These are phyloP conservation scores for Mortierella sp. DNA, from an alignment of 371 early-diverging fungal species.

Conservation along the genomic window DNA sequence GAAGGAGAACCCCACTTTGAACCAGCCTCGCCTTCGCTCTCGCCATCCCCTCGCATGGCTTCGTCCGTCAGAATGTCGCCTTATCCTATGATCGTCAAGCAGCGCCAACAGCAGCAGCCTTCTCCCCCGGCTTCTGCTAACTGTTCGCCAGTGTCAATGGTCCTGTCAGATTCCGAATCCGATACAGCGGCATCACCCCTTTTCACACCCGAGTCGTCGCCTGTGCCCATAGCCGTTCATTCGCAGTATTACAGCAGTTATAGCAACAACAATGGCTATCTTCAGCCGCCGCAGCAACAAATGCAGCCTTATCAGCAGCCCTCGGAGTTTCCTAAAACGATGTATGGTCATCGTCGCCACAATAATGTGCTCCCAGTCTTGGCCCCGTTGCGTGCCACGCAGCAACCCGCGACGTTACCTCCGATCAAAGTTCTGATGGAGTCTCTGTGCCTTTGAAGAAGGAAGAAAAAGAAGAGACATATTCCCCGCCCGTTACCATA, in stretches of 20 bases:
- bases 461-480: no score
- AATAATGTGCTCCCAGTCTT: constrained; percentile 9
- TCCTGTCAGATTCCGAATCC: constrained; percentile 43
- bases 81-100: constrained; percentile 14
- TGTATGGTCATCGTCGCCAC: neutral
- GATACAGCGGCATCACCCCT: constrained; percentile 37
- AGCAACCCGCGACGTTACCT: constrained; percentile 28
- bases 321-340: neutral
- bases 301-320: neutral
- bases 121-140: constrained; percentile 32
- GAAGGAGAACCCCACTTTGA: constrained; percentile 12
- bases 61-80: constrained; percentile 16
- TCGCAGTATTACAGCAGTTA: constrained; percentile 1
- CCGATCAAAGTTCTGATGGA: constrained; percentile 39
- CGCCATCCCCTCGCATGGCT: constrained; percentile 21
- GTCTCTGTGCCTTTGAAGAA: constrained; percentile 17
- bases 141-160: constrained; percentile 42
- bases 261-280: neutral
- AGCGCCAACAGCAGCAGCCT: constrained; percentile 6
- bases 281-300: no score
- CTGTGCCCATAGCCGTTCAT: constrained; percentile 19
- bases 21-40: constrained; percentile 18
- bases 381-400: constrained; percentile 13
- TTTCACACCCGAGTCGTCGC: constrained; percentile 53
- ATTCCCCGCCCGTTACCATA: no score